phyloP scores from a whole-genome alignment of 208 protist species.

The Crithidia mellificae region DNA sequence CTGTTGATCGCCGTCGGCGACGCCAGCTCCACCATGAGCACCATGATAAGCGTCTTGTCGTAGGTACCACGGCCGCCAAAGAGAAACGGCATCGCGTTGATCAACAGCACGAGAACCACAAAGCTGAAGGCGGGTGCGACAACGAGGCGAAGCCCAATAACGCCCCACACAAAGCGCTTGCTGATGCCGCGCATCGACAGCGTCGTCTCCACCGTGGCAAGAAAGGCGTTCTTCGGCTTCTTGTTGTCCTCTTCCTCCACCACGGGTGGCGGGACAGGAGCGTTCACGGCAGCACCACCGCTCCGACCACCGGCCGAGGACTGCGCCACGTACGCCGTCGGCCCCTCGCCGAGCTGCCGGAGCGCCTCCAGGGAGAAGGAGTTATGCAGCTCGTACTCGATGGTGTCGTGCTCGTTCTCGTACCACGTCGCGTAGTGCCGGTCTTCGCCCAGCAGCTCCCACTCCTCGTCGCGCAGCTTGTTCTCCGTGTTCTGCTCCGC shows the following conservation, averaged over 20 bases:
- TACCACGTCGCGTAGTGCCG: conserved; percentile 34
- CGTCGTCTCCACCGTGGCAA: conserved; percentile 24
- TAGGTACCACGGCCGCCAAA: conserved; percentile 44
- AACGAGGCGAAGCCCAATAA: conserved; percentile 60
- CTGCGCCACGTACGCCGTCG: conserved; percentile 15
- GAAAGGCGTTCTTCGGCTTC: conserved; percentile 5
- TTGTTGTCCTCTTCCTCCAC: conserved; percentile 9
- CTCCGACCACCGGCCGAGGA: background rate
- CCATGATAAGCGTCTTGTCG: conserved; percentile 69
- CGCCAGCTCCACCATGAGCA: conserved; percentile 66
- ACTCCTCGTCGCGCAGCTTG: conserved; percentile 33
- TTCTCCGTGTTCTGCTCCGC: conserved; percentile 76
- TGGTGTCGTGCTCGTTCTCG: conserved; percentile 34
- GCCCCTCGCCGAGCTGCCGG: conserved; percentile 21
- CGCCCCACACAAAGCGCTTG: conserved; percentile 63
- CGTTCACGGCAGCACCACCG: background rate
- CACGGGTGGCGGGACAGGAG: background rate
- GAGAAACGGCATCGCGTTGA: conserved; percentile 47
- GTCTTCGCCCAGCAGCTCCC: conserved; percentile 36
- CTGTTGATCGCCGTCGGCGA: conserved; percentile 83
- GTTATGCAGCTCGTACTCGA: conserved; percentile 45
- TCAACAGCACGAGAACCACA: conserved; percentile 40
- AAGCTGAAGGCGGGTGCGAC: conserved; percentile 61
- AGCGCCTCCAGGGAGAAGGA: conserved; percentile 35
- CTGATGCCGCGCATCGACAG: conserved; percentile 47